phyloP scores from a whole-genome alignment of 2,329 filamentous ascomycete genomes.

The Madurella mycetomatis region DNA sequence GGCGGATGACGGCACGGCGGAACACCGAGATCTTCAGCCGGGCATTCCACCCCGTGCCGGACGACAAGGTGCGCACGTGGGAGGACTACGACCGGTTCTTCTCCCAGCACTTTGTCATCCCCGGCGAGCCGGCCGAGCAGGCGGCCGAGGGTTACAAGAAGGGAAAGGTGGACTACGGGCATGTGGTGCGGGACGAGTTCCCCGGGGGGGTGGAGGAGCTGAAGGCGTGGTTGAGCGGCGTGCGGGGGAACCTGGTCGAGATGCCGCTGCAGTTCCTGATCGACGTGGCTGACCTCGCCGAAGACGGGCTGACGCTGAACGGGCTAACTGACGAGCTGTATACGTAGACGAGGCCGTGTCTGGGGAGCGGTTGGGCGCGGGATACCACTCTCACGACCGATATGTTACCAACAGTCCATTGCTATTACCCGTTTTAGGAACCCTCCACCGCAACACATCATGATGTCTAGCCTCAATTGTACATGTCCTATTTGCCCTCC shows the following conservation, averaged over 20 bases:
- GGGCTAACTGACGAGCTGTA: slow-evolving; percentile 68
- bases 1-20: slow-evolving; percentile 65
- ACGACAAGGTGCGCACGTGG: slow-evolving; percentile 65
- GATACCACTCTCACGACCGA: neutral
- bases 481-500: neutral
- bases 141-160: slow-evolving; percentile 43
- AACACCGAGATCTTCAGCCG: slow-evolving; percentile 80
- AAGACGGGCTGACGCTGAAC: slow-evolving; percentile 72
- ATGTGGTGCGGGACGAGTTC: slow-evolving; percentile 79
- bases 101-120: slow-evolving; percentile 59
- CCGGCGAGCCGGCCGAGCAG: slow-evolving; percentile 40
- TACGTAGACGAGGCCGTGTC: slow-evolving; percentile 39
- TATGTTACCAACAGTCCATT: neutral
- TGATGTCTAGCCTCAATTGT: too few relatives aligned
- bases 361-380: neutral
- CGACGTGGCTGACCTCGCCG: slow-evolving; percentile 77
- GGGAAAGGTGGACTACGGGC: slow-evolving; percentile 72
- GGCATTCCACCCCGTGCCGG: slow-evolving; percentile 76
- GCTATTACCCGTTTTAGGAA: neutral
- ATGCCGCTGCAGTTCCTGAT: slow-evolving; percentile 88
- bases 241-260: slow-evolving; percentile 72
- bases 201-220: slow-evolving; percentile 66
- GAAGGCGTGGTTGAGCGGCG: slow-evolving; percentile 62
- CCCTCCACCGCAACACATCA: neutral
- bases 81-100: slow-evolving; percentile 70